A percentile compares a stretch with the other conserved stretches of the same genome.
Conservation (phyloP, 306 rosid genomes). For the Glycine tomentella region DNA sequence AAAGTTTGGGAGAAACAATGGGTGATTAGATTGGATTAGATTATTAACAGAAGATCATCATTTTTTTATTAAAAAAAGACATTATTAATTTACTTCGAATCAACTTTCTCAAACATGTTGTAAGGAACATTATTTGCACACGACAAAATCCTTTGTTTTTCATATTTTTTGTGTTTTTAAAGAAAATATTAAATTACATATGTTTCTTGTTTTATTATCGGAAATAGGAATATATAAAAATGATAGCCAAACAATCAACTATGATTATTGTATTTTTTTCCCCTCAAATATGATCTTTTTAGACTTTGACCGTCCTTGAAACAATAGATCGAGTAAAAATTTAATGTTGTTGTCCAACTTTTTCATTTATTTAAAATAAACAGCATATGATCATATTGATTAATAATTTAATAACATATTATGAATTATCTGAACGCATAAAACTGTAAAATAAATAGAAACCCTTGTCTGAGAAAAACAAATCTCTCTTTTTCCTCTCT, state of each 20-base stretch:
- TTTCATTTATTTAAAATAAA: neutral
- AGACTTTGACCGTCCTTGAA: conserved; percentile 5
- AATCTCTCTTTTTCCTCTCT: conserved; percentile 47
- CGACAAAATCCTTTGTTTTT: neutral
- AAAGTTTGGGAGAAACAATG: neutral
- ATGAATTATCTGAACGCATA: neutral
- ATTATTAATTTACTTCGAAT: neutral
- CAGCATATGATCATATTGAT: neutral
- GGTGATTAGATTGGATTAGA: neutral
- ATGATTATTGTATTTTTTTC: neutral
- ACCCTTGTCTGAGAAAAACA: conserved; percentile 27
- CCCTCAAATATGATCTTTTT: neutral
- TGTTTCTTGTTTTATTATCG: neutral
- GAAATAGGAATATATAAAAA: neutral
- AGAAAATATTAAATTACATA: neutral
- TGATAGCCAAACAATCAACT: neutral
- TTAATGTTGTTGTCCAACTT: neutral
- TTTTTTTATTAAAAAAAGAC: neutral
- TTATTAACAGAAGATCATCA: neutral
- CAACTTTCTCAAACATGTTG: neutral
- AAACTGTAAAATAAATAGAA: neutral
- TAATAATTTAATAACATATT: neutral
- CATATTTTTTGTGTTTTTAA: neutral
- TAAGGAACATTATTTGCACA: neutral
- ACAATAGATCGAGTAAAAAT: neutral